A percentile compares a stretch with the other conserved stretches of the same genome.
These are phyloP conservation scores for Ophiostoma angusticollis DNA, from an alignment of 2,329 filamentous ascomycete genomes.

Conservation along the genomic window DNA sequence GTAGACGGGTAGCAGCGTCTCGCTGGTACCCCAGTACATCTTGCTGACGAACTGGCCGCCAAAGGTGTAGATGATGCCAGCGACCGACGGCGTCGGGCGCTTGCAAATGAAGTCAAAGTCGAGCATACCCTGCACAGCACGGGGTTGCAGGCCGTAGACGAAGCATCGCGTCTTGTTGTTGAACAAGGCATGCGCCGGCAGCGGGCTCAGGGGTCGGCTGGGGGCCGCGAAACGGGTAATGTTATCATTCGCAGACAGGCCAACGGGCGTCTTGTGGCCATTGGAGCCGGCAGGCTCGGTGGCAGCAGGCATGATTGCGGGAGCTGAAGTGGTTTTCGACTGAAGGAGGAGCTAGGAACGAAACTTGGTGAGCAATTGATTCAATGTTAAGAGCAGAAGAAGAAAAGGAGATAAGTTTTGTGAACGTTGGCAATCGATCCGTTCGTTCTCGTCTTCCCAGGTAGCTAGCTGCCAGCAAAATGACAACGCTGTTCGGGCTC, in stretches of 20 bases:
- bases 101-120: slow-evolving; percentile 99
- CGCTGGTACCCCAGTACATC: slow-evolving; percentile 99
- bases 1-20: slow-evolving; percentile 97
- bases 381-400: no score
- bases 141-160: slow-evolving; percentile 96
- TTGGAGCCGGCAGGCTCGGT: slow-evolving; percentile 35
- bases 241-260: slow-evolving; percentile 85
- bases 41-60: slow-evolving; percentile 99
- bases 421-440: no score
- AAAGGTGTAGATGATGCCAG: slow-evolving; percentile 99
- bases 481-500: no score
- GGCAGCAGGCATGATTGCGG: slow-evolving; percentile 38
- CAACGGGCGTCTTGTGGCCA: slow-evolving; percentile 33
- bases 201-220: slow-evolving; percentile 82
- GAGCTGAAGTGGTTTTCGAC: not conserved
- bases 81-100: slow-evolving; percentile 87
- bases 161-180: slow-evolving; percentile 99
- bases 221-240: slow-evolving; percentile 92
- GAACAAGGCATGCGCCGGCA: slow-evolving; percentile 82
- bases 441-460: no score
- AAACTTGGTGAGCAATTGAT: slow-evolving; percentile 4
- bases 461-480: no score
- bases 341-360: not conserved
- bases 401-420: slow-evolving; percentile 1
- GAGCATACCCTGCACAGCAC: slow-evolving; percentile 84